Percentiles rank a stretch among this genome's conserved stretches.
phyloP scores from a whole-genome alignment of 768 basidiomycete species.

The Tricholoma terreum region DNA sequence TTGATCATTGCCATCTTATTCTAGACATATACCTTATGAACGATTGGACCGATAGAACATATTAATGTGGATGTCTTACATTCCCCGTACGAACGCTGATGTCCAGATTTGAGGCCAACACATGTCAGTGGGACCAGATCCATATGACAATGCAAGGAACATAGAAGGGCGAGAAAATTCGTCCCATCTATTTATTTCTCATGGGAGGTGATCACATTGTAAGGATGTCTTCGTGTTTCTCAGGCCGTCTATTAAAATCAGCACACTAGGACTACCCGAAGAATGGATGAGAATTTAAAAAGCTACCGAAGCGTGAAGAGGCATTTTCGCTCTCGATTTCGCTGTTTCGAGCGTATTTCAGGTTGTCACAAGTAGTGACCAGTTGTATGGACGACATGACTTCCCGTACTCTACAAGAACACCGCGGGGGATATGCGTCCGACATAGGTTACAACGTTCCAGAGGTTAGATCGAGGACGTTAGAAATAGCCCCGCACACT shows the following conservation, averaged over 20 bases:
- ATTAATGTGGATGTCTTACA: background rate
- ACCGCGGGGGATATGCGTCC: too few species aligned
- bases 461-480: too few species aligned
- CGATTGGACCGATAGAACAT: background rate
- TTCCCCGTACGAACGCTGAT: constrained; percentile 3
- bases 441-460: too few species aligned
- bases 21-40: constrained; percentile 25
- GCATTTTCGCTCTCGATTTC: too few species aligned
- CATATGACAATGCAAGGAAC: constrained; percentile 21
- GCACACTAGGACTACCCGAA: background rate
- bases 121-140: constrained; percentile 20
- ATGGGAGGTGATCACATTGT: constrained; percentile 36
- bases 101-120: too few species aligned
- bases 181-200: constrained; percentile 22
- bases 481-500: constrained; percentile 23
- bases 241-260: background rate
- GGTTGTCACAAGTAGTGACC: too few species aligned
- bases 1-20: constrained; percentile 79
- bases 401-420: too few species aligned
- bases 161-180: constrained; percentile 15
- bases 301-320: background rate
- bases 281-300: background rate
- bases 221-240: constrained; percentile 8
- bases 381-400: too few species aligned
- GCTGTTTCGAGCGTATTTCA: too few species aligned